These are phyloP conservation scores for Kitagawia praeruptora DNA, from an alignment of 129 eudicot genomes.

Conservation along the genomic window DNA sequence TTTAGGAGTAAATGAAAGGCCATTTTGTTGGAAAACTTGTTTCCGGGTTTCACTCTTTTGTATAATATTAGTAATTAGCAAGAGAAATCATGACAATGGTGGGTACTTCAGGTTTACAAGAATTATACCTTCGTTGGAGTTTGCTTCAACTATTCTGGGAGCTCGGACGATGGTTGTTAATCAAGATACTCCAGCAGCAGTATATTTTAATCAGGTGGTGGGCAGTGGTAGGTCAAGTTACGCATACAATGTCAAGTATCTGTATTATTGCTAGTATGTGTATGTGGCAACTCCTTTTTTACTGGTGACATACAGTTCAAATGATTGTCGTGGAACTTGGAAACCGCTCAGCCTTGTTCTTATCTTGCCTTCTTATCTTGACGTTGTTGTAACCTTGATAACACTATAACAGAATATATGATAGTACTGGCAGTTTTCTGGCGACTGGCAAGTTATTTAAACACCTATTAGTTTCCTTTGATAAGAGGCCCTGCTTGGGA, in stretches of 20 bases:
- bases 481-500: too few relatives aligned
- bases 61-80: conserved; percentile 17
- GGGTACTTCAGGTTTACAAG: not conserved
- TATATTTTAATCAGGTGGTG: too few relatives aligned
- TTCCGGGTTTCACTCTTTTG: conserved; percentile 4
- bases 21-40: conserved; percentile 4
- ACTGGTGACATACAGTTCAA: not conserved
- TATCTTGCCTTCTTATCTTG: too few relatives aligned
- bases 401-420: too few relatives aligned
- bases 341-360: not conserved
- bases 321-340: not conserved
- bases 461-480: too few relatives aligned
- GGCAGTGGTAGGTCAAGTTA: not conserved
- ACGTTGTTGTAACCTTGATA: not conserved
- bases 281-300: not conserved
- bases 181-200: not conserved
- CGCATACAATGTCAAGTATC: not conserved
- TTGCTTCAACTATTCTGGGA: not conserved
- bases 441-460: too few relatives aligned
- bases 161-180: not conserved
- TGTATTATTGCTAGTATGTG: not conserved
- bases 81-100: conserved; percentile 1
- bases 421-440: too few relatives aligned
- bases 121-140: not conserved
- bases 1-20: conserved; percentile 13